Evolutionary conservation across 2,329 filamentous ascomycete species (phyloP), one percentile per base, ranked within the genome.

Genomic region (Harringtonia lauricola): DNA sequence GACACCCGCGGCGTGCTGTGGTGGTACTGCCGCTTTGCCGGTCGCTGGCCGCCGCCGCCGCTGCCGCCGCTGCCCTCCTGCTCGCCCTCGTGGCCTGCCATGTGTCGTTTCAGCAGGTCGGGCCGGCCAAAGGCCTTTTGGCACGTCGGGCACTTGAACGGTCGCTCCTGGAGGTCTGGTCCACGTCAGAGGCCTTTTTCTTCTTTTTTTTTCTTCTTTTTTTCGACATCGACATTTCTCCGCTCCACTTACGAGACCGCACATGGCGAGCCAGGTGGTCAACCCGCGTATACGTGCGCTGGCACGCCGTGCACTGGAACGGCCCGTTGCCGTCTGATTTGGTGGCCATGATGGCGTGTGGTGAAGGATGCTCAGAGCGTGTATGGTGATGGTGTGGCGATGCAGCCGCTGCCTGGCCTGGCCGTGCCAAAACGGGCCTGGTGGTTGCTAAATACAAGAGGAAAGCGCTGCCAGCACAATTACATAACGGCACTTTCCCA

Each of bases 1-100:
- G 66, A 69, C 12, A 76, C 72, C 13, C 72, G 68, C 18, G 67
- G 65, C 2, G 66, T 61, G 15, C 24, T 26, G 24, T 26, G 24
- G 24, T 26, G 24, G 24, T 26, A 26, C 24, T 26, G 24, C 24
- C 24, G 24, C 10, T 26, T 61, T 34, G 28, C 18, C 39, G 24
- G 21, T 17, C 22, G 22, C 28, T 31, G 45, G 38, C 9, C 41
- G 4, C 12, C 26, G 13, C 33, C 36, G 14, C 4, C 22, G n/a
- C 39, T 33, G 4, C 24, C 10, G 24, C 24, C 24, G 2, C 21
- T 14, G 6, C 31, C 39, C 1, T 46, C 41, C 8, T 31, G 19
- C 2, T 48, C 43, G n/a, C 34, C 41, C 12, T 37, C 24, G 21
- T 50, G 48, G 39, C 43, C 38, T 17, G 15, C 35, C 9, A 10